Evolutionary conservation across 352 stramenopile species (phyloP).

Genomic region (Phytophthora citrophthora): DNA sequence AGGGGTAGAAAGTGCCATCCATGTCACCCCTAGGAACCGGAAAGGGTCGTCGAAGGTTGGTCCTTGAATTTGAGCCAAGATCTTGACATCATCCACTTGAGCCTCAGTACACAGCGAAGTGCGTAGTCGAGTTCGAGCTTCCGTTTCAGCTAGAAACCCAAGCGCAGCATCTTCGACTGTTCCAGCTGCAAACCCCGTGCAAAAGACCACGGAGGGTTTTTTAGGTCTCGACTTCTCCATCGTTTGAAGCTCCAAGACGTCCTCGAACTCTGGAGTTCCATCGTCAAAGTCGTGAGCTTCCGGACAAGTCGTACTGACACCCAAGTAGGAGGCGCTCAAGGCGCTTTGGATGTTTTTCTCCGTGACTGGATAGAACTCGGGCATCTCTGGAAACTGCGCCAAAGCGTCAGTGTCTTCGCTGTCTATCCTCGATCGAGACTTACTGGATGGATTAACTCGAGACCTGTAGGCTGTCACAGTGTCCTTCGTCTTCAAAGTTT

Average conservation of each 20-base stretch:
- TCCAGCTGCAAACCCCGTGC: constrained; percentile 33
- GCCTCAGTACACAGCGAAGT: constrained; percentile 27
- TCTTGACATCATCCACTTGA: constrained; percentile 22
- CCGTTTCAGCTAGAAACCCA: constrained; percentile 39
- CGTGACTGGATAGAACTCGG: constrained; percentile 27
- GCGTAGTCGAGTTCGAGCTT: constrained; percentile 34
- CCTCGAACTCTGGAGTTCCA: constrained; percentile 10
- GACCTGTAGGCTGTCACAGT: constrained; percentile 48
- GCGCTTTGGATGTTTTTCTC: constrained; percentile 15
- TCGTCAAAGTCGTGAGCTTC: constrained; percentile 18
- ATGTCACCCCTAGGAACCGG: constrained; percentile 53
- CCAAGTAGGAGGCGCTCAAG: constrained; percentile 14
- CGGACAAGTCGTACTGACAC: constrained; percentile 16
- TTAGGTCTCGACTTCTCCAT: constrained; percentile 27
- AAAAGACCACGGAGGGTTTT: constrained; percentile 31
- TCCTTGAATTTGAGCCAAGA: constrained; percentile 39
- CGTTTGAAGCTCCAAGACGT: constrained; percentile 22
- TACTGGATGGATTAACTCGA: constrained; percentile 10
- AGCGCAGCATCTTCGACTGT: constrained; percentile 46
- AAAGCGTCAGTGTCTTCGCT: constrained; percentile 29
- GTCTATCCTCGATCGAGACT: constrained; percentile 6
- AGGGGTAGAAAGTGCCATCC: constrained; percentile 33
- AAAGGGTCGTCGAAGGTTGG: constrained; percentile 47
- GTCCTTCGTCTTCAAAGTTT: constrained; percentile 48
- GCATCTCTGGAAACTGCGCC: constrained; percentile 22